Percentiles rank a stretch among this genome's conserved stretches.
phyloP scores from a whole-genome alignment of 768 basidiomycete species.

The Strobilomyces confusus region DNA sequence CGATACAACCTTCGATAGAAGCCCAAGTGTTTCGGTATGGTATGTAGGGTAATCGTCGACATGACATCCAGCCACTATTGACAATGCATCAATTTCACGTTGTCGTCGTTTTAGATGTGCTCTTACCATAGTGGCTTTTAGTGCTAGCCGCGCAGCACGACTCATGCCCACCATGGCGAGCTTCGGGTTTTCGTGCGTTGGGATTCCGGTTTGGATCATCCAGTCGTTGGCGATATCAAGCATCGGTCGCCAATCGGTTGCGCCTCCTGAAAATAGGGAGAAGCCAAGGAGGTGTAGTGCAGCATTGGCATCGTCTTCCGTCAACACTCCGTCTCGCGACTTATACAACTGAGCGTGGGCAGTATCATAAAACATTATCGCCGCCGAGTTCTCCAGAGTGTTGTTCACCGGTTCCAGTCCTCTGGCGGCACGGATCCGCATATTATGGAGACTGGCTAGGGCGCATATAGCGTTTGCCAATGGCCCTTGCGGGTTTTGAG shows the following conservation, averaged over 20 bases:
- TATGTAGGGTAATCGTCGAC: constrained; percentile 56
- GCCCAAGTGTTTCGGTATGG: constrained; percentile 59
- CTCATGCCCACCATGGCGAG: constrained; percentile 53
- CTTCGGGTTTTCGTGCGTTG: constrained; percentile 61
- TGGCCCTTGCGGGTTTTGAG: constrained; percentile 64
- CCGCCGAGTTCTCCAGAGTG: constrained; percentile 53
- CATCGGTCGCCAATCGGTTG: constrained; percentile 64
- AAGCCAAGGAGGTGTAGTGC: constrained; percentile 75
- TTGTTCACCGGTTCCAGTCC: constrained; percentile 55
- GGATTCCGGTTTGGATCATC: constrained; percentile 64
- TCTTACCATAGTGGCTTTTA: constrained; percentile 74
- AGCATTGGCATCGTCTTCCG: constrained; percentile 70
- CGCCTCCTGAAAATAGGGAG: constrained; percentile 65
- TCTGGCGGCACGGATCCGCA: constrained; percentile 55
- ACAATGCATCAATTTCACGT: constrained; percentile 15
- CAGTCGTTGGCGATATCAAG: constrained; percentile 74
- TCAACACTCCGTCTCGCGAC: constrained; percentile 49
- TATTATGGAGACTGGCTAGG: constrained; percentile 67
- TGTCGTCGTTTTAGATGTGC: background rate
- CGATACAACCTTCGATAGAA: constrained; percentile 68
- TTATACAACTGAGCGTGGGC: constrained; percentile 63
- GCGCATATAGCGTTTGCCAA: constrained; percentile 73
- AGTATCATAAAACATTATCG: constrained; percentile 64
- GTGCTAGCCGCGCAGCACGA: constrained; percentile 49
- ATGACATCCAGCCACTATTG: constrained; percentile 76